Evolutionary conservation across 768 basidiomycete species (phyloP).

Genomic region (Lactifluus piperatus): DNA sequence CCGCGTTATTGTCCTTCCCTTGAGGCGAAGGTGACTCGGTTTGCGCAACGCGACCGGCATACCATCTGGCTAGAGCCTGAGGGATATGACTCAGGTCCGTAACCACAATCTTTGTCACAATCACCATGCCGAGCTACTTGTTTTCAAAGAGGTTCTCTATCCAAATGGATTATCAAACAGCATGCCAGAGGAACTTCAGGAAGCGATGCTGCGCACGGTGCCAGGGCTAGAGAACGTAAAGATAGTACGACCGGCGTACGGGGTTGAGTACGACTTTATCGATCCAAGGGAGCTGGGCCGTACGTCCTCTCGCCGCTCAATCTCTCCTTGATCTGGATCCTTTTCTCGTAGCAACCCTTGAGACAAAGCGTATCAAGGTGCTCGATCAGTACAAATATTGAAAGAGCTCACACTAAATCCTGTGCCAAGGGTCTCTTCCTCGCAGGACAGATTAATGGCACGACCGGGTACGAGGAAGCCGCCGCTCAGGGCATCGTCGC

Average conservation of each 20-base stretch:
- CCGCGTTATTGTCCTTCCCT: slow-evolving; percentile 90
- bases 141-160: slow-evolving; percentile 66
- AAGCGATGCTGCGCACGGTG: slow-evolving; percentile 74
- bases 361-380: slow-evolving; percentile 77
- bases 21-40: slow-evolving; percentile 79
- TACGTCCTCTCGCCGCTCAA: slow-evolving; percentile 31
- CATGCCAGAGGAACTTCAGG: slow-evolving; percentile 79
- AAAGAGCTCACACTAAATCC: not conserved
- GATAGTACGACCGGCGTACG: slow-evolving; percentile 81
- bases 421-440: slow-evolving; percentile 31
- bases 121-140: not conserved
- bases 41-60: slow-evolving; percentile 61
- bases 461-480: slow-evolving; percentile 92
- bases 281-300: slow-evolving; percentile 75
- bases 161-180: slow-evolving; percentile 87
- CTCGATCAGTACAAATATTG: not conserved
- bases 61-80: slow-evolving; percentile 88
- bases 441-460: slow-evolving; percentile 42
- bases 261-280: slow-evolving; percentile 88
- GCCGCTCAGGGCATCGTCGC: slow-evolving; percentile 86
- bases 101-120: not conserved
- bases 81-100: slow-evolving; percentile 75
- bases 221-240: slow-evolving; percentile 78
- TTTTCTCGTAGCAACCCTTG: slow-evolving; percentile 44
- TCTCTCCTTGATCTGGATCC: not conserved